Conservation (phyloP, 139 green algal genomes). For the Yamagishiella unicocca region DNA sequence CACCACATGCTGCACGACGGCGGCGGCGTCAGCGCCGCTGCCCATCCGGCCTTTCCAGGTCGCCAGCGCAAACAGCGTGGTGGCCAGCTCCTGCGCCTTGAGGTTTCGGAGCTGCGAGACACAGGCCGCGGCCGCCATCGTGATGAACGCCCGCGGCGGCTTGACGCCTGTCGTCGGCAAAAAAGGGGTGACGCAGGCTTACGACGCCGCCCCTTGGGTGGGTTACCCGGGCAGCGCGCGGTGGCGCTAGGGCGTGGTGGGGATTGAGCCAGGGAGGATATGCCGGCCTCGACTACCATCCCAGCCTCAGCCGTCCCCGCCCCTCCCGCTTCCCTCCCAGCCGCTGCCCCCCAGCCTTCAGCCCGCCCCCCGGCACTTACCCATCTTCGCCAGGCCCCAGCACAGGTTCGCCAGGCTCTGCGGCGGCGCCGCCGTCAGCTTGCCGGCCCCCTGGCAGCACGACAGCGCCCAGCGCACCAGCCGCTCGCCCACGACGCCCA, state of each 20-base stretch:
- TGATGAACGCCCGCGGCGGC: constrained; percentile 14
- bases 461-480: constrained; percentile 35
- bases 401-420: constrained; percentile 16
- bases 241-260: too few species aligned
- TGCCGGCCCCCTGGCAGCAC: not conserved
- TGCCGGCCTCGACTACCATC: too few species aligned
- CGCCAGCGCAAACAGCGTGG: constrained; percentile 14
- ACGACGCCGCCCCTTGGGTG: too few species aligned
- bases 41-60: not conserved
- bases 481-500: constrained; percentile 31
- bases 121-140: not conserved
- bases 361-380: too few species aligned
- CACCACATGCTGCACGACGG: not conserved
- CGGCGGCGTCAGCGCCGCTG: not conserved
- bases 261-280: too few species aligned
- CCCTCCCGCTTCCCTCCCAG: too few species aligned
- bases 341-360: too few species aligned
- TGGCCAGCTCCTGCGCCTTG: constrained; percentile 30
- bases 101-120: not conserved
- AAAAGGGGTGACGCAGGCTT: too few species aligned
- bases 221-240: too few species aligned
- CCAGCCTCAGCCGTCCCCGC: too few species aligned
- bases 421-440: constrained; percentile 27
- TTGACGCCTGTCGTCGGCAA: not conserved
- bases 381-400: constrained; percentile 31